Base-by-base conservation (phyloP, 2,329 filamentous ascomycete genomes). In the Cercospora zeae-maydis region DNA sequence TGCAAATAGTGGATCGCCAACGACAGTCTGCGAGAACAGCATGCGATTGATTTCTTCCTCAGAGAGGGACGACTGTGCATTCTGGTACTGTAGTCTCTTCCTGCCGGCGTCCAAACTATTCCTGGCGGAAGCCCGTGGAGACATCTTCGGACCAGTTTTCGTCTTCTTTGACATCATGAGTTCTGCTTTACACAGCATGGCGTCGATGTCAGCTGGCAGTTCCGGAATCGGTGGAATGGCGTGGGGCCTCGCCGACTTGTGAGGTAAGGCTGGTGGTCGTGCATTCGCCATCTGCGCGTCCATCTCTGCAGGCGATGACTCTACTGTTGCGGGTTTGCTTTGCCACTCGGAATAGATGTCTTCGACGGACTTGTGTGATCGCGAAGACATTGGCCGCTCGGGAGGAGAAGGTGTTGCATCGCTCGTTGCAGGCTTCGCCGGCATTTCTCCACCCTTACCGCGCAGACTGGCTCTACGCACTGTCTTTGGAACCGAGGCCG, bases 311-410 rank as follows among this genome's bases (percentile, higher is more conserved):
- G 63, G 59, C 13, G 63, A 59, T 4, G 64, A 58, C 2, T 57
- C 58, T 11, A 58, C 63, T 6, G 66, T 66, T 33, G 62, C 63
- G 2, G 69, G 63, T 51, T 70, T 71, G 63, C 70, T 64, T 21
- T 69, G 61, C 70, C 69, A 72, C 4, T 67, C 71, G 7, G 72
- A 71, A 19, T 70, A 69, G 36, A 68, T 62, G 49, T 74, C 71
- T 53, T 74, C 69, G 4, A 73, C 70, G 4, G 66, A 64, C 14
- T 55, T 56, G 2, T 53, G 60, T 57, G 66, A 64, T 9, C 67
- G 65, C 11, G 19, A 30, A 16, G 37, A 49, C 33, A 19, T 21
- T 51, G 8, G 30, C 11, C 21, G 24, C 30, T 52, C 47, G n/a
- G 30, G 27, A 30, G 57, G 14, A 13, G 57, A 14, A 3, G 31